Evolutionary conservation across 768 basidiomycete genomes (phyloP).

Genomic region (Lactarius vividus): DNA sequence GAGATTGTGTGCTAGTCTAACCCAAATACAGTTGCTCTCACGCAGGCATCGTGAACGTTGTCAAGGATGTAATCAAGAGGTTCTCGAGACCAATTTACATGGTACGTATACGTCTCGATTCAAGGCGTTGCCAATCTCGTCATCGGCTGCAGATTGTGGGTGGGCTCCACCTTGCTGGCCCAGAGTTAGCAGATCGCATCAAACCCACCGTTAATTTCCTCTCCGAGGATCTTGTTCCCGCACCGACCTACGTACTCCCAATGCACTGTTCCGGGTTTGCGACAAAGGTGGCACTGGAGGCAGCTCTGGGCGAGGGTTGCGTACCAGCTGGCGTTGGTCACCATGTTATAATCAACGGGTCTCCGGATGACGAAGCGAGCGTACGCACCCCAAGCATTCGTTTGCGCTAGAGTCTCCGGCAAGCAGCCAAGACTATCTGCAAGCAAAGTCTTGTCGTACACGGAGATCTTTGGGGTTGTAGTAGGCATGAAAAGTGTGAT

Average conservation of each 20-base stretch:
- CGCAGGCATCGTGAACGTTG: constrained; percentile 83
- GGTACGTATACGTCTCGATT: constrained; percentile 39
- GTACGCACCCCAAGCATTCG: constrained; percentile 18
- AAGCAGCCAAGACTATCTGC: not conserved
- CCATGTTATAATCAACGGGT: constrained; percentile 55
- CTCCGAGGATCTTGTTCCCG: constrained; percentile 53
- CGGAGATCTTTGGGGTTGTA: too few relatives aligned
- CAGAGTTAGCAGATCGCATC: constrained; percentile 62
- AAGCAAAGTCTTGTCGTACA: not conserved
- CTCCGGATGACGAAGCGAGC: constrained; percentile 40
- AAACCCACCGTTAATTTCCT: constrained; percentile 70
- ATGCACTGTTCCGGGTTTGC: constrained; percentile 86
- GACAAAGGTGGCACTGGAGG: constrained; percentile 68
- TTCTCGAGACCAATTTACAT: constrained; percentile 74
- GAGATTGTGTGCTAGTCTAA: not conserved
- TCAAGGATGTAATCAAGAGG: constrained; percentile 60
- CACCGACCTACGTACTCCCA: constrained; percentile 69
- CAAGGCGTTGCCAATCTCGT: not conserved
- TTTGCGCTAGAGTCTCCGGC: not conserved
- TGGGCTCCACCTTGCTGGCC: constrained; percentile 77
- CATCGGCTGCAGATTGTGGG: constrained; percentile 59
- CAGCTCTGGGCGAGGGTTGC: constrained; percentile 67
- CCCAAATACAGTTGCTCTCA: constrained; percentile 53
- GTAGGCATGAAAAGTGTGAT: too few relatives aligned
- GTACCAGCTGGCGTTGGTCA: constrained; percentile 78